Conservation (phyloP, 257 asterid species). For the Solanum okadae region DNA sequence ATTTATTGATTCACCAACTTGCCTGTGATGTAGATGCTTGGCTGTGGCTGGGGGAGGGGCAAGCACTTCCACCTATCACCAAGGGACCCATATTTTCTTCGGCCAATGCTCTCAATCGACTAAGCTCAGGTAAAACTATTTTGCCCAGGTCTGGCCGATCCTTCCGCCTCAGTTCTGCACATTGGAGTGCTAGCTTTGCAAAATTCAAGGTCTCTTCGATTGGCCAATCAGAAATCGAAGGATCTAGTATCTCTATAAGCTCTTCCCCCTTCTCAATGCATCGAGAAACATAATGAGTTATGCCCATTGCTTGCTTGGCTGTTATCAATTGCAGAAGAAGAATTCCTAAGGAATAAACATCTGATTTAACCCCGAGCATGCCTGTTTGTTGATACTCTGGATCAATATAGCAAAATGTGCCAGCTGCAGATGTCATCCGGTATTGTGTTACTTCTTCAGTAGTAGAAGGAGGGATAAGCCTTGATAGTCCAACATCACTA, state of each 20-base stretch:
- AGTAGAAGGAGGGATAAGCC: slow-evolving; percentile 60
- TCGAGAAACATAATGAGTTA: slow-evolving; percentile 37
- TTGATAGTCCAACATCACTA: slow-evolving; percentile 75
- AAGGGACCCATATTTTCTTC: slow-evolving; percentile 29
- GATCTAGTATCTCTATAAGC: slow-evolving; percentile 52
- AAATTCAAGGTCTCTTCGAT: slow-evolving; percentile 45
- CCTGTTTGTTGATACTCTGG: slow-evolving; percentile 93
- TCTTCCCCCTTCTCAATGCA: slow-evolving; percentile 51
- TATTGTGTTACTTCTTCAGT: slow-evolving; percentile 58
- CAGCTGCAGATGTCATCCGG: slow-evolving; percentile 86
- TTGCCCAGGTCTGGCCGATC: slow-evolving; percentile 81
- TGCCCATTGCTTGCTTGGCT: slow-evolving; percentile 69
- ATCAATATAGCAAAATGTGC: slow-evolving; percentile 85
- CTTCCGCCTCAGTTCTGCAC: slow-evolving; percentile 71
- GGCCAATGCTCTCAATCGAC: slow-evolving; percentile 41
- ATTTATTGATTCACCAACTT: not conserved
- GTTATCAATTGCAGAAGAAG: slow-evolving; percentile 64
- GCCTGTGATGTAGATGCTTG: slow-evolving; percentile 21
- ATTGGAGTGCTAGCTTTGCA: slow-evolving; percentile 53
- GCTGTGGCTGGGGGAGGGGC: slow-evolving; percentile 30
- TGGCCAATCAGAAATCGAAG: slow-evolving; percentile 69
- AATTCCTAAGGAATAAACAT: slow-evolving; percentile 69
- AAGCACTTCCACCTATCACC: slow-evolving; percentile 18
- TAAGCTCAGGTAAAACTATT: slow-evolving; percentile 53
- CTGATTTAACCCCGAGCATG: slow-evolving; percentile 90